A percentile compares a stretch with the other conserved stretches of the same genome.
phyloP scores from a whole-genome alignment of 1,284 basidiomycete genomes.

The Inonotus hispidus region DNA sequence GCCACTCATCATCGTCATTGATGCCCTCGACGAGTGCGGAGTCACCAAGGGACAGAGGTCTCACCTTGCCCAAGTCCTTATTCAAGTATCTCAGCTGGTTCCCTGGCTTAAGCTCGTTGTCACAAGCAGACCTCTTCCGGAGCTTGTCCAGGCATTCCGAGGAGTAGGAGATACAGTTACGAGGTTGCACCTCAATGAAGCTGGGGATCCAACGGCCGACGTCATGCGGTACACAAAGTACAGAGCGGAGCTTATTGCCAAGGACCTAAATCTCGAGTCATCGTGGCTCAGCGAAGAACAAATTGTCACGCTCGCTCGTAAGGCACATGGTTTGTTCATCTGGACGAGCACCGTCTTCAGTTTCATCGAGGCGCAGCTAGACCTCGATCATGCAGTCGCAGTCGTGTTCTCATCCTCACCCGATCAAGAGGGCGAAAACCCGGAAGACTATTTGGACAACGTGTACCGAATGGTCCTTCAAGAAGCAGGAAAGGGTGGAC shows the following conservation, averaged over 20 bases:
- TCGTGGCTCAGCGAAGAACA: conserved; percentile 19
- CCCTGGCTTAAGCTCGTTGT: conserved; percentile 11
- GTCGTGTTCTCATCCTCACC: background rate
- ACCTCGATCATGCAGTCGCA: background rate
- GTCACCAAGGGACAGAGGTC: background rate
- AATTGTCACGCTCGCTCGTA: conserved; percentile 22
- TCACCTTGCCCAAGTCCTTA: background rate
- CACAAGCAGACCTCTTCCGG: conserved; percentile 7
- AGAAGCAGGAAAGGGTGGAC: background rate
- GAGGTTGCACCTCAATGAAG: conserved; percentile 7
- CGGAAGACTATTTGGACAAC: background rate
- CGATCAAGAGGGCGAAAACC: background rate
- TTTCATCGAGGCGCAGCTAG: conserved; percentile 19
- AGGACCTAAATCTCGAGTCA: conserved; percentile 24
- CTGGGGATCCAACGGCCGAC: background rate
- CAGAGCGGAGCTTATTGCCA: conserved; percentile 13
- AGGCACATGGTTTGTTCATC: conserved; percentile 26
- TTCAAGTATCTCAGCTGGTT: background rate
- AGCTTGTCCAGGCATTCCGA: background rate
- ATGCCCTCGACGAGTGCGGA: conserved; percentile 17
- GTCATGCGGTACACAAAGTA: background rate
- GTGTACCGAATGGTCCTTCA: conserved; percentile 4
- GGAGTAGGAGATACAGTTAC: background rate
- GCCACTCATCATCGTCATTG: conserved; percentile 12
- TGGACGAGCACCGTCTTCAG: conserved; percentile 28